Percentiles rank a stretch among this genome's conserved stretches.
These are phyloP conservation scores for Ceratocystis papillata DNA, from an alignment of 2,329 filamentous ascomycete species.

Conservation along the genomic window DNA sequence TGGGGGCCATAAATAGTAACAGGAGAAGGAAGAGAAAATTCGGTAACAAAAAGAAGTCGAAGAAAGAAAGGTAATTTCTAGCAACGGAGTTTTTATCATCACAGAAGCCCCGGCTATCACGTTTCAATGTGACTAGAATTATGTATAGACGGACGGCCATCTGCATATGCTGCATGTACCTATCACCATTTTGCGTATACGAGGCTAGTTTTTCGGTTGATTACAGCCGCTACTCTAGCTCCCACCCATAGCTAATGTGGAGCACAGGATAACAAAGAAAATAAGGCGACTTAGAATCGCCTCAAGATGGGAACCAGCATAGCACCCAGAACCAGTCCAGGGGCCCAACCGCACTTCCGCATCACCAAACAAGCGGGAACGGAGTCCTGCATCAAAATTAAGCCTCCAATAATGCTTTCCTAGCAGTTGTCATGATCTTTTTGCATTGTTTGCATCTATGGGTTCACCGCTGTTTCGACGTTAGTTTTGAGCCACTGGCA, in stretches of 20 bases:
- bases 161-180: background rate
- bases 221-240: background rate
- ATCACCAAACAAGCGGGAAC: background rate
- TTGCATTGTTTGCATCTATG: background rate
- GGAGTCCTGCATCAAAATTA: background rate
- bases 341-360: background rate
- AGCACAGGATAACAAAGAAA: background rate
- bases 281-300: too few relatives aligned
- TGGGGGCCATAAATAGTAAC: background rate
- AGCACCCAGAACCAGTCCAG: background rate
- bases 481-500: background rate
- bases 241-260: background rate
- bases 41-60: background rate
- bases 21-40: background rate
- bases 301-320: background rate
- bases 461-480: background rate
- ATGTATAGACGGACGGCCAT: conserved; percentile 2
- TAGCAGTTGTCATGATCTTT: background rate
- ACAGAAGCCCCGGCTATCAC: background rate
- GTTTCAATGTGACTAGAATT: background rate
- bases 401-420: background rate
- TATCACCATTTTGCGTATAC: conserved; percentile 2
- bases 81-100: background rate
- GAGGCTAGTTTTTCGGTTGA: background rate
- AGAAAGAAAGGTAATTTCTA: background rate